These are phyloP conservation scores for Anthracocystis walkeri DNA, from an alignment of 1,284 basidiomycete genomes.

Conservation along the genomic window DNA sequence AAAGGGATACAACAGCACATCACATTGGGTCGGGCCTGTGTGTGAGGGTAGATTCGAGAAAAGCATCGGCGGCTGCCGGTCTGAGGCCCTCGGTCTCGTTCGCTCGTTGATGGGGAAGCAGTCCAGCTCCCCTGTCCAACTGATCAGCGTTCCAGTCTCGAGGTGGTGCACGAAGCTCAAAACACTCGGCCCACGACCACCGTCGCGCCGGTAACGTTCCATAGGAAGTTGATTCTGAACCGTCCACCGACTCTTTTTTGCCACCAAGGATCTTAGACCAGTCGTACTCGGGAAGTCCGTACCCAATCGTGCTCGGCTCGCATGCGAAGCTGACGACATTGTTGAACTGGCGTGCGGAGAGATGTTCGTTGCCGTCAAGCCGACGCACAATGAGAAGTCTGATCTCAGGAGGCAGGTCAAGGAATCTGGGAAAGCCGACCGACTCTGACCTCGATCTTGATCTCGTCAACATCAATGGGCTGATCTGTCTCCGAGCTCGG, in stretches of 20 bases:
- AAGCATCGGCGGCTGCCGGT: constrained; percentile 10
- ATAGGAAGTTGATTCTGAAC: not conserved
- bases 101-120: not conserved
- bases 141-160: constrained; percentile 34
- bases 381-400: constrained; percentile 30
- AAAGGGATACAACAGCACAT: not conserved
- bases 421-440: constrained; percentile 22
- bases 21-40: constrained; percentile 18
- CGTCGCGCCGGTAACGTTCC: constrained; percentile 18
- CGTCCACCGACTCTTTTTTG: too few species aligned
- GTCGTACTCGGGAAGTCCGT: constrained; percentile 21
- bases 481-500: not conserved
- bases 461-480: not conserved
- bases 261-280: constrained; percentile 9
- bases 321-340: constrained; percentile 42
- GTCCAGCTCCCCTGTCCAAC: constrained; percentile 1
- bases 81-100: too few species aligned
- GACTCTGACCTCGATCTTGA: not conserved
- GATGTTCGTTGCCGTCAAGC: constrained; percentile 10
- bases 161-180: constrained; percentile 21
- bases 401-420: constrained; percentile 38
- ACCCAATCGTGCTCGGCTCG: constrained; percentile 42
- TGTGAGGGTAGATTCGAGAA: constrained; percentile 25
- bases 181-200: constrained; percentile 43
- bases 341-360: constrained; percentile 30